Percentiles rank a stretch among this genome's conserved stretches.
Conservation (phyloP, 2,329 filamentous ascomycete genomes). For the Hymenoscyphus fraxineus region DNA sequence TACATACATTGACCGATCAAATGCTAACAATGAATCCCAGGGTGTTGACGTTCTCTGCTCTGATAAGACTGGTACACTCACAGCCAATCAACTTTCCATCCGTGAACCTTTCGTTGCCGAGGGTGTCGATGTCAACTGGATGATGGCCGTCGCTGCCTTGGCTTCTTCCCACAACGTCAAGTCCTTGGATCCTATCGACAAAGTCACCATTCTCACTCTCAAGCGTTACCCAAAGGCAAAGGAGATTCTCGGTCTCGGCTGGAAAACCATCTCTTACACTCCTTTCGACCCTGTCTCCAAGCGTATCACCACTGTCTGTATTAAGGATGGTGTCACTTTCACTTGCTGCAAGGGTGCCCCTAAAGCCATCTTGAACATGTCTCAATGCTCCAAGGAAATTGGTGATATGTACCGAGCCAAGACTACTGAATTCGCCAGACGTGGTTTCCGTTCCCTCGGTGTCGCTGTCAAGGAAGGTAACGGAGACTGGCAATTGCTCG, state of each 20-base stretch:
- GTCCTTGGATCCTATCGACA: slow-evolving; percentile 75
- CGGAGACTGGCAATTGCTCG: slow-evolving; percentile 65
- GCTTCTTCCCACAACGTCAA: slow-evolving; percentile 77
- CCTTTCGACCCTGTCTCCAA: slow-evolving; percentile 78
- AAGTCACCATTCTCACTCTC: slow-evolving; percentile 72
- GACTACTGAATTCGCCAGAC: slow-evolving; percentile 69
- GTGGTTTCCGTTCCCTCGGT: slow-evolving; percentile 77
- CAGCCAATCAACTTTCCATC: slow-evolving; percentile 71
- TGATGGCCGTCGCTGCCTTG: slow-evolving; percentile 76
- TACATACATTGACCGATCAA: not conserved
- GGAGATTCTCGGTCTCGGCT: slow-evolving; percentile 70
- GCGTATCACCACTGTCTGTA: slow-evolving; percentile 69
- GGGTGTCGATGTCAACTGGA: slow-evolving; percentile 76
- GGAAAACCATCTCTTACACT: slow-evolving; percentile 74
- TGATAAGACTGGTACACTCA: slow-evolving; percentile 77
- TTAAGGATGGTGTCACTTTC: slow-evolving; percentile 66
- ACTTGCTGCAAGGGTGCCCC: slow-evolving; percentile 75
- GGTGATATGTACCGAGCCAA: slow-evolving; percentile 67
- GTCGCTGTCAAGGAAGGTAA: slow-evolving; percentile 76
- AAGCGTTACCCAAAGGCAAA: slow-evolving; percentile 74
- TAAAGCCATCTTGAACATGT: slow-evolving; percentile 68
- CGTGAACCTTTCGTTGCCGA: slow-evolving; percentile 74
- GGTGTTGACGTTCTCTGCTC: slow-evolving; percentile 77
- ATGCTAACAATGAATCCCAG: slow-evolving; percentile 19
- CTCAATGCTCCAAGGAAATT: slow-evolving; percentile 62